Conservation (phyloP, 2,329 filamentous ascomycete species). For the Corynespora cassiicola region DNA sequence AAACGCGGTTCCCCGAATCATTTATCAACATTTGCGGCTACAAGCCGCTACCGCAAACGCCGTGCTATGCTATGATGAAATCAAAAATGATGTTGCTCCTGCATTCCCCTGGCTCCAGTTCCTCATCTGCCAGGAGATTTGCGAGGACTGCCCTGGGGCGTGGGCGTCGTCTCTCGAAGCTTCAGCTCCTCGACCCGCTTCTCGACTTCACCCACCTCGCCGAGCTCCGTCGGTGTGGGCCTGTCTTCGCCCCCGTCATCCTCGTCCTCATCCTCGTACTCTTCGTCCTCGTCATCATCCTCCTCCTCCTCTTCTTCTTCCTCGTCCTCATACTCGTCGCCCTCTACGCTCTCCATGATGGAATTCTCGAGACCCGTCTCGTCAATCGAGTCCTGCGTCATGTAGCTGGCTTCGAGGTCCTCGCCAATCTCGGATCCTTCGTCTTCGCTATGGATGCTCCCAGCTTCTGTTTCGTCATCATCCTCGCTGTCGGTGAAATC, state of each 20-base stretch:
- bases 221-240: slow-evolving; percentile 17
- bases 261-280: slow-evolving; percentile 25
- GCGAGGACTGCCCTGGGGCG: slow-evolving; percentile 20
- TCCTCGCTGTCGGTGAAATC: slow-evolving; percentile 85
- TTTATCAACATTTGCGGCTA: no score
- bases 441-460: slow-evolving; percentile 57
- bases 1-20: no score
- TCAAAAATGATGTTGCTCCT: slow-evolving; percentile 6
- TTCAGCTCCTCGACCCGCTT: slow-evolving; percentile 17
- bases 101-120: background rate
- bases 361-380: slow-evolving; percentile 54
- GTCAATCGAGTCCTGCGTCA: slow-evolving; percentile 60
- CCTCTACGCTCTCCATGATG: slow-evolving; percentile 58
- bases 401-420: slow-evolving; percentile 63
- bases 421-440: slow-evolving; percentile 54
- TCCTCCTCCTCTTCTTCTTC: slow-evolving; percentile 27
- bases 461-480: slow-evolving; percentile 53
- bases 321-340: slow-evolving; percentile 33
- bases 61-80: slow-evolving; percentile 22
- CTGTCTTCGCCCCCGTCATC: slow-evolving; percentile 23
- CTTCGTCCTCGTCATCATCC: slow-evolving; percentile 29
- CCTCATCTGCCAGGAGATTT: background rate
- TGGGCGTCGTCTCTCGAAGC: slow-evolving; percentile 25
- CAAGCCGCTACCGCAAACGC: no score
- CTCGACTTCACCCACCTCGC: slow-evolving; percentile 1